A percentile compares a stretch with the other conserved stretches of the same genome.
Evolutionary conservation across 2,329 filamentous ascomycete genomes (phyloP).

Genomic region (Colletotrichum plurivorum): DNA sequence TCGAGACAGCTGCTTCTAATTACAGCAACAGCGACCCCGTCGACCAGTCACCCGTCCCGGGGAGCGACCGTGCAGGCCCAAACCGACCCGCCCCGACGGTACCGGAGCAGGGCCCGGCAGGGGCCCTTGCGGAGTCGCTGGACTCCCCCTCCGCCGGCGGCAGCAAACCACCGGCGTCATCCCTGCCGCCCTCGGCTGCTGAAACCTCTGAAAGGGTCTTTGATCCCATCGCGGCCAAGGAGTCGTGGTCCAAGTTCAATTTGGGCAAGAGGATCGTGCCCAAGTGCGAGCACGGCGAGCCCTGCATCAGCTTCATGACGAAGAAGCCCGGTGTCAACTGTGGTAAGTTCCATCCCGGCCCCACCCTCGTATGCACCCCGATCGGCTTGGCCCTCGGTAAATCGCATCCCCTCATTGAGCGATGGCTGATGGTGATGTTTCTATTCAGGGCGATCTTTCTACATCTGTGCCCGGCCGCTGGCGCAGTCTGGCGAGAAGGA

Average conservation of each 20-base stretch:
- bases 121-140: background rate
- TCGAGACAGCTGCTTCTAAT: background rate
- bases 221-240: conserved; percentile 80
- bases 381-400: background rate
- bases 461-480: conserved; percentile 78
- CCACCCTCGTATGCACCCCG: background rate
- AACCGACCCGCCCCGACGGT: conserved; percentile 3
- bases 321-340: conserved; percentile 91
- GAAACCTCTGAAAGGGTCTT: conserved; percentile 60
- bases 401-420: background rate
- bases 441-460: conserved; percentile 72
- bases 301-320: conserved; percentile 85
- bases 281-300: conserved; percentile 89
- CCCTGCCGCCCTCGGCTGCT: conserved; percentile 18
- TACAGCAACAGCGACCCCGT: conserved; percentile 2
- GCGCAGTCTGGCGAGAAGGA: conserved; percentile 90
- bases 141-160: background rate
- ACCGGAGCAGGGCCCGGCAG: background rate
- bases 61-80: conserved; percentile 4
- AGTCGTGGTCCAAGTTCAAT: conserved; percentile 84
- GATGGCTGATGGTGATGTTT: conserved; percentile 40
- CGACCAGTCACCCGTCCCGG: background rate
- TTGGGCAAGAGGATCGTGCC: conserved; percentile 82
- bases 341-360: conserved; percentile 62
- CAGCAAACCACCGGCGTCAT: conserved; percentile 11